phyloP scores from a whole-genome alignment of 257 asterid genomes.

The Solanum etuberosum region DNA sequence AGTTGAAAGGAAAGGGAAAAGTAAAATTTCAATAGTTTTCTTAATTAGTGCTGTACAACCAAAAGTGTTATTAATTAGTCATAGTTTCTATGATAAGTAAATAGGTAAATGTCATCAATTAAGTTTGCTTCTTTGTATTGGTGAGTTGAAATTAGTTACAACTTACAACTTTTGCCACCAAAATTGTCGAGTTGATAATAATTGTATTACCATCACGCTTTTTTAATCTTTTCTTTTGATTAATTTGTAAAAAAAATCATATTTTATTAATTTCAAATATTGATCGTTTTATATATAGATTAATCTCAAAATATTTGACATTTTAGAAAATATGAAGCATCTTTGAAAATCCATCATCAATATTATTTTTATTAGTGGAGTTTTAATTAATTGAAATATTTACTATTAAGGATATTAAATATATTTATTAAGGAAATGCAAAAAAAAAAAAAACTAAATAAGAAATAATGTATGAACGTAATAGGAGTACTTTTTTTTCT shows the following conservation, averaged over 20 bases:
- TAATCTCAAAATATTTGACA: not conserved
- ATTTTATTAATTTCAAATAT: not conserved
- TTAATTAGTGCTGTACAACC: not conserved
- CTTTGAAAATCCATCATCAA: not conserved
- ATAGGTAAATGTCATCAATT: not conserved
- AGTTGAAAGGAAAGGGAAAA: not conserved
- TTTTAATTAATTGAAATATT: not conserved
- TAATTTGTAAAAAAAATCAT: not conserved
- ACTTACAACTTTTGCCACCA: not conserved
- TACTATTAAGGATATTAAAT: no score
- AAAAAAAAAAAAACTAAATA: not conserved
- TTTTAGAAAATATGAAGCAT: not conserved
- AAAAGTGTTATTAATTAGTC: not conserved
- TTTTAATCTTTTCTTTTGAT: not conserved
- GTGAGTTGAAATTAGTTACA: not conserved
- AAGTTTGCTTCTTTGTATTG: not conserved
- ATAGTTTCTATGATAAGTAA: not conserved
- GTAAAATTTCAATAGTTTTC: not conserved
- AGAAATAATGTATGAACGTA: not conserved
- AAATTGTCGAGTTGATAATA: not conserved
- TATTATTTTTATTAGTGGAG: not conserved
- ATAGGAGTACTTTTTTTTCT: no score
- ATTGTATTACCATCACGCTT: not conserved
- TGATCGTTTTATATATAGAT: not conserved
- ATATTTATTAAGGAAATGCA: not conserved